Evolutionary conservation across 2,329 filamentous ascomycete genomes (phyloP).

Genomic region (Nigrograna mackinnonii): DNA sequence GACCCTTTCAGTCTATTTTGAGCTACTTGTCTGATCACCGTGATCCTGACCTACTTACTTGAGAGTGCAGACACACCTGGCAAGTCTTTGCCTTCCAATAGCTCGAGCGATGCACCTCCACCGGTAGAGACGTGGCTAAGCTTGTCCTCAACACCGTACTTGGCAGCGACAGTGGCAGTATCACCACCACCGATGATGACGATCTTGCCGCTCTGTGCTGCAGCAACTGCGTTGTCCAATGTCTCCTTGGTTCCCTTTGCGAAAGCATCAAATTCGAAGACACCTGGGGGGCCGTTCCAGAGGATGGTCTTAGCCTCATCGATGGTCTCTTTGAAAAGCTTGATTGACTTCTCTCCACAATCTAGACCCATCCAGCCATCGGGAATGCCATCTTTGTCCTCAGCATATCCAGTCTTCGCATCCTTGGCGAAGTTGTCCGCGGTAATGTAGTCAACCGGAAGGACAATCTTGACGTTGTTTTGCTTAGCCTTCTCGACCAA

Average conservation of each 20-base stretch:
- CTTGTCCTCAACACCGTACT: slow-evolving; percentile 96
- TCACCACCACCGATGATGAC: slow-evolving; percentile 99
- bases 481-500: slow-evolving; percentile 95
- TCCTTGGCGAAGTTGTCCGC: slow-evolving; percentile 93
- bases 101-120: slow-evolving; percentile 91
- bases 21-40: slow-evolving; percentile 19
- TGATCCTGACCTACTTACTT: slow-evolving; percentile 59
- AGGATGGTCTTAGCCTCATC: slow-evolving; percentile 91
- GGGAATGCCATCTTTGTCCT: slow-evolving; percentile 86
- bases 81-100: slow-evolving; percentile 97
- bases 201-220: slow-evolving; percentile 82
- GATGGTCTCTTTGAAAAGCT: slow-evolving; percentile 88
- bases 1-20: slow-evolving; percentile 34
- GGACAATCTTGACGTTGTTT: slow-evolving; percentile 92
- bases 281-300: slow-evolving; percentile 97
- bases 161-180: slow-evolving; percentile 95
- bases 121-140: slow-evolving; percentile 98
- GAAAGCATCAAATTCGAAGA: slow-evolving; percentile 97
- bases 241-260: slow-evolving; percentile 90
- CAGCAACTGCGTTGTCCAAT: slow-evolving; percentile 83
- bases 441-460: slow-evolving; percentile 93
- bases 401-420: slow-evolving; percentile 78
- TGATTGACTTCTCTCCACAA: slow-evolving; percentile 84
- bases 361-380: slow-evolving; percentile 99
- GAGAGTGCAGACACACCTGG: slow-evolving; percentile 93